Percentiles rank a stretch among this genome's conserved stretches.
phyloP scores from a whole-genome alignment of 1,284 basidiomycete genomes.

The Acaromyces ingoldii region DNA sequence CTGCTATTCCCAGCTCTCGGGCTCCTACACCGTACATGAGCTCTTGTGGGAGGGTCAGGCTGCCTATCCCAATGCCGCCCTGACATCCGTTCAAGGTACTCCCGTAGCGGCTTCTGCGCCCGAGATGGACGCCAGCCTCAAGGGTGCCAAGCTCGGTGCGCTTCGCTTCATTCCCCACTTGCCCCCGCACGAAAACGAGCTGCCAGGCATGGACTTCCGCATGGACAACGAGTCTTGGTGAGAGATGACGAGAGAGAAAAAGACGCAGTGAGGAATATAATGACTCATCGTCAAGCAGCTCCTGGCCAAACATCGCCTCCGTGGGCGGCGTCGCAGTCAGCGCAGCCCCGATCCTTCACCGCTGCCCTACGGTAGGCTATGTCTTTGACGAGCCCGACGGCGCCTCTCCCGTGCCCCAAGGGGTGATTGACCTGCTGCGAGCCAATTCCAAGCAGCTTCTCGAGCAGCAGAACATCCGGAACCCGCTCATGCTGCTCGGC shows the following conservation, averaged over 20 bases:
- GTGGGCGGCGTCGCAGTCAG: slow-evolving; percentile 29
- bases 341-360: slow-evolving; percentile 46
- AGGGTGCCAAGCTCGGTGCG: slow-evolving; percentile 14
- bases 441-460: slow-evolving; percentile 31
- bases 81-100: neutral
- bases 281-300: neutral
- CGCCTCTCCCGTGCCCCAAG: slow-evolving; percentile 14
- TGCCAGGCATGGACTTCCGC: slow-evolving; percentile 31
- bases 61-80: slow-evolving; percentile 13
- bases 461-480: slow-evolving; percentile 28
- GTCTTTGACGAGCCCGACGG: slow-evolving; percentile 34
- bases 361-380: slow-evolving; percentile 45
- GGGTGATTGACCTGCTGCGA: slow-evolving; percentile 28
- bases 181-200: slow-evolving; percentile 38
- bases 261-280: neutral
- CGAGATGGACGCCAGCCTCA: slow-evolving; percentile 10
- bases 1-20: slow-evolving; percentile 39
- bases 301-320: slow-evolving; percentile 35
- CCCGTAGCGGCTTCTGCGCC: slow-evolving; percentile 4
- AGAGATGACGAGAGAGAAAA: neutral
- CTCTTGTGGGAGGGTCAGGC: slow-evolving; percentile 39
- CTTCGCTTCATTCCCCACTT: slow-evolving; percentile 26
- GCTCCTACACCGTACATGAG: slow-evolving; percentile 46
- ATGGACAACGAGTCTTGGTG: slow-evolving; percentile 23
- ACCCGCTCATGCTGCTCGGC: slow-evolving; percentile 39